These are phyloP conservation scores for Aspergillus bertholletiae DNA, from an alignment of 495 filamentous ascomycete genomes.

Conservation along the genomic window DNA sequence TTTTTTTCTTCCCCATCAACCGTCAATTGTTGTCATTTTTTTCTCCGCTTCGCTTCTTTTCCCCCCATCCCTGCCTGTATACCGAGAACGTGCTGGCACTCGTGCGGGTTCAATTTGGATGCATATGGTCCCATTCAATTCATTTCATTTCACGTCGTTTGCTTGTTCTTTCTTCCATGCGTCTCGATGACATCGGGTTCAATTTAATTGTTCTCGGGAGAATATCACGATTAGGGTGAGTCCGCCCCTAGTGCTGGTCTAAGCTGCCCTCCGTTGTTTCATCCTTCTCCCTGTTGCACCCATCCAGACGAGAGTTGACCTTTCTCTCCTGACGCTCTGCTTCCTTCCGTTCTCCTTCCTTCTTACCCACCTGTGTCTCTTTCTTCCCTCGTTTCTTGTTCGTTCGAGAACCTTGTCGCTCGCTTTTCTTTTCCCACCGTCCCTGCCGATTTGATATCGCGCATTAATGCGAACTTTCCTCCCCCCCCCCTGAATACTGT, in stretches of 20 bases:
- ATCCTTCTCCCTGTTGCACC: slow-evolving; percentile 7
- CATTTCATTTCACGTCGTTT: not conserved
- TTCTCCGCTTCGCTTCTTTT: not conserved
- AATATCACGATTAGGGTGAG: slow-evolving; percentile 1
- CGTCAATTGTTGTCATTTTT: not conserved
- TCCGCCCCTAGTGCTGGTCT: slow-evolving; percentile 11
- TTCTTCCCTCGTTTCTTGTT: not conserved
- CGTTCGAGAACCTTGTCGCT: slow-evolving; percentile 4
- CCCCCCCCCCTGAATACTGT: slow-evolving; percentile 14
- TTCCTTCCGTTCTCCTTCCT: not conserved
- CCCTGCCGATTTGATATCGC: slow-evolving; percentile 25
- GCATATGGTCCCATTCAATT: not conserved
- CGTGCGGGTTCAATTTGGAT: not conserved
- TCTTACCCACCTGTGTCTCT: slow-evolving; percentile 1
- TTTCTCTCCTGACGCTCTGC: slow-evolving; percentile 3
- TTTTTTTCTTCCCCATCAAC: not conserved
- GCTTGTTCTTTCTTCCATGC: too few species aligned
- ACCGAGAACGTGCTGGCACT: slow-evolving; percentile 5
- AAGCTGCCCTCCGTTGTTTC: slow-evolving; percentile 17
- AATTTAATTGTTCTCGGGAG: not conserved
- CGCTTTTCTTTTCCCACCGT: slow-evolving; percentile 6
- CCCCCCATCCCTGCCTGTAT: not conserved
- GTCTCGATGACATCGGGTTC: not conserved
- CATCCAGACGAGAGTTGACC: not conserved
- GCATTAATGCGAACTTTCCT: slow-evolving; percentile 11